Conservation (phyloP, 306 rosid genomes). For the Vigna angularis region DNA sequence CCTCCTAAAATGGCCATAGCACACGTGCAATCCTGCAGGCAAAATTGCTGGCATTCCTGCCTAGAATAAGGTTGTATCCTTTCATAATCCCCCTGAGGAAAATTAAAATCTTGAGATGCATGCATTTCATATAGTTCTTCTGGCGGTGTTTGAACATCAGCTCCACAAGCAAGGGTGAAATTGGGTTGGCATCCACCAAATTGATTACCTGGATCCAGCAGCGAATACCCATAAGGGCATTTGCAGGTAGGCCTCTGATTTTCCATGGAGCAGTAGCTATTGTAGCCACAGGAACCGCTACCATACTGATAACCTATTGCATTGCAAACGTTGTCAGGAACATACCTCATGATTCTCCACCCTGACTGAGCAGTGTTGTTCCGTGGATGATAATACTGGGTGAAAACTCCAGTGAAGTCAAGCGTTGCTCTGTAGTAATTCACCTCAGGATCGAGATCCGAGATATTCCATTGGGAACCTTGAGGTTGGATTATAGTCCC, state of each 20-base stretch:
- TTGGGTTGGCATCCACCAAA: conserved; percentile 53
- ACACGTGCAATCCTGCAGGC: conserved; percentile 54
- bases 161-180: conserved; percentile 50
- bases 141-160: conserved; percentile 34
- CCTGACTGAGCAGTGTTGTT: conserved; percentile 1
- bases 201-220: conserved; percentile 44
- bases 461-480: background rate
- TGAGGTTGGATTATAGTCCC: conserved; percentile 26
- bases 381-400: conserved; percentile 60
- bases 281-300: conserved; percentile 51
- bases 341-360: conserved; percentile 41
- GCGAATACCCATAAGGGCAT: conserved; percentile 51
- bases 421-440: conserved; percentile 64
- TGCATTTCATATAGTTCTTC: conserved; percentile 34
- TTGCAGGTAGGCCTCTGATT: conserved; percentile 47
- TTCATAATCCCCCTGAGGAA: conserved; percentile 30
- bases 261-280: conserved; percentile 52
- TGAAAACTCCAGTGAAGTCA: conserved; percentile 67
- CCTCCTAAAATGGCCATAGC: conserved; percentile 32
- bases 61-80: conserved; percentile 19
- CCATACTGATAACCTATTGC: conserved; percentile 6
- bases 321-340: conserved; percentile 44
- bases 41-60: conserved; percentile 40
- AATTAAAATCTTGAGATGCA: background rate
- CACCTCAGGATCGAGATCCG: background rate